Evolutionary conservation across 176 grass and related monocot genomes (phyloP), one percentile per base, ranked within the genome.

Genomic region (Zoysia pacifica): DNA sequence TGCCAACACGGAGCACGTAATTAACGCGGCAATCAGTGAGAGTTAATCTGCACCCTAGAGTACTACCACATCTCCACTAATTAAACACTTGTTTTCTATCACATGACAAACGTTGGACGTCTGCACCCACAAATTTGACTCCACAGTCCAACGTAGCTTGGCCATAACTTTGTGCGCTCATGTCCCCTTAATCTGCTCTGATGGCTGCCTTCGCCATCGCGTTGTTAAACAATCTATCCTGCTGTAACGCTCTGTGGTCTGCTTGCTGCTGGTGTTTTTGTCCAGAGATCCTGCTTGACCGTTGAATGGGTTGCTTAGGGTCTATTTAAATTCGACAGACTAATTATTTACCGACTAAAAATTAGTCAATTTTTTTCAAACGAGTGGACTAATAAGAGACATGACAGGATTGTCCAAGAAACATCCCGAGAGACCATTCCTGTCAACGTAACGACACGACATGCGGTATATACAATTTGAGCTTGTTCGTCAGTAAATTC

Each of bases 281-380:
- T 79, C 64, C 70, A 76, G 65, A 81, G 76, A 4, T 48, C 28
- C 28, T 28, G 28, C 76, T 70, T 84, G 81, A 84, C 86, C 81
- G 76, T 84, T 88, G 76, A 84, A 88, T 48, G 38, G 28, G 28
- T 28, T 28, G 28, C 28, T 28, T 28, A 28, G 28, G 39, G 50
- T 36, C 47, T 4, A 5, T 1, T 46, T 58, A 28, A 28, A 28
- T 28, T 28, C 28, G 28, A 28, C 28, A 0, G 28, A 28, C 28
- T 28, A 28, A 28, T 28, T 28, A 28, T 28, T 28, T 28, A 28
- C 28, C 28, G 28, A 28, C 28, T 28, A 28, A 28, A 28, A 28
- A 28, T 28, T 28, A 28, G 64, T 12, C 70, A 71, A 46, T 84
- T 70, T 48, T 69, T 76, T 13, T 70, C 51, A 54, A 45, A 45